Base-by-base conservation (phyloP, 169 alveolate genomes). In the Eimeria sp. region DNA sequence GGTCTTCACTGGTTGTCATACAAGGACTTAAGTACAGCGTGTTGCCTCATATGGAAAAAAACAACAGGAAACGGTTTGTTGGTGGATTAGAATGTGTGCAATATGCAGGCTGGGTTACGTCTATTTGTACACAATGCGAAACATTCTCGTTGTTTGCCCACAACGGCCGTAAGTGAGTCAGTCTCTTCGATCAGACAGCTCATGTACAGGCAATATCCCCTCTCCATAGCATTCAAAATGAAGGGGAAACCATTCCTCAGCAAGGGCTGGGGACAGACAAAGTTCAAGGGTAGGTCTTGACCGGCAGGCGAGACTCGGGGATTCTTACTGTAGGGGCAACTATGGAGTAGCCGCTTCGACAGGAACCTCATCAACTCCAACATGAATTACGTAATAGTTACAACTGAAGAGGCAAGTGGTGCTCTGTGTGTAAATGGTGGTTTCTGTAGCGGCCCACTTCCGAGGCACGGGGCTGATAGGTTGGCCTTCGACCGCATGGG, bases 391-490 rank as follows among this genome's bases (percentile, higher is more conserved):
- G 13, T 34, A 70, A 6, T 70, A 70, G 80, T 34, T 70, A 4
- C 34, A 34, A 70, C 80, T 30, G 51, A n/a, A 70, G n/a, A 51
- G 3, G 51, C 51, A 30, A 22, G 80, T 30, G 80, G 34, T n/a
- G 25, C 14, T 14, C 5, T 27, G 51, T 30, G 80, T 70, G 80
- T 70, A 13, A 27, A 18, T 27, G 80, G 80, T 14, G 16, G n/a
- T 22, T 70, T 30, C 80, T 25, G 4, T 0, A 4, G 80, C n/a
- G 80, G 11, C 80, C 80, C 80, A n/a, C 80, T 30, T 30, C 27
- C 10, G 80, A 70, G 27, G 51, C 80, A 70, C 80, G 80, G 80
- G 80, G 80, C 80, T 70, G 80, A 70, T 34, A 70, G 80, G 14
- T 70, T 70, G 51, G 34, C 80, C 51, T 49, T 30, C 51, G 80